phyloP scores from a whole-genome alignment of 371 early-diverging fungal genomes.

The Chytridium lagenaria region DNA sequence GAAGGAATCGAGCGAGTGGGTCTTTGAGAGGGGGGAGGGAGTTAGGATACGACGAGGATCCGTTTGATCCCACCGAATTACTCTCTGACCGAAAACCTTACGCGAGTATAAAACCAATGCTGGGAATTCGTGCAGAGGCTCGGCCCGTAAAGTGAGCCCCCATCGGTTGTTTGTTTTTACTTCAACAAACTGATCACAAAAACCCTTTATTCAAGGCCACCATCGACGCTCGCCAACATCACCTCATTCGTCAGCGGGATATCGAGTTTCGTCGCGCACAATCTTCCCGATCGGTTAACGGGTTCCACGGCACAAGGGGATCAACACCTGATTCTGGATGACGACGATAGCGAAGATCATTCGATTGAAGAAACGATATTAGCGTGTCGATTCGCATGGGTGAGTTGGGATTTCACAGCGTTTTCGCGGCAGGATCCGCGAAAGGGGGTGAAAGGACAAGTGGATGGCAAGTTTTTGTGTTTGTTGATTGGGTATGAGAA shows the following conservation, averaged over 20 bases:
- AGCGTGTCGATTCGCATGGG: conserved; percentile 1
- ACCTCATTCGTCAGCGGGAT: conserved; percentile 1
- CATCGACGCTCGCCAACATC: conserved; percentile 6
- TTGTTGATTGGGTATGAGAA: conserved; percentile 76
- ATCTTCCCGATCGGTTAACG: background rate
- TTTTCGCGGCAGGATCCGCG: background rate
- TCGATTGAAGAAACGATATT: background rate
- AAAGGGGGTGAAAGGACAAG: background rate
- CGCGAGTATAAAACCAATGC: background rate
- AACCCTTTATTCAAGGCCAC: background rate
- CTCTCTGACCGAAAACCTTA: background rate
- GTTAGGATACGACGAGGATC: background rate
- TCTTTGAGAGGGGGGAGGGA: background rate
- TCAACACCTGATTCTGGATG: background rate
- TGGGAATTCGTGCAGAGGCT: background rate
- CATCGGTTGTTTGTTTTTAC: background rate
- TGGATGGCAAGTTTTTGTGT: conserved; percentile 10
- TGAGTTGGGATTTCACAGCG: background rate
- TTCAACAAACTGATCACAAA: background rate
- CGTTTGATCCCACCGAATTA: background rate
- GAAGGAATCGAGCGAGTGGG: background rate
- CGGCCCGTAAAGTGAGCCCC: conserved; percentile 2
- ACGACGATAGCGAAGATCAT: background rate
- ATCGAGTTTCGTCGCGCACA: conserved; percentile 8
- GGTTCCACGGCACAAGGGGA: background rate